These are phyloP conservation scores for Talaromyces trachyspermus DNA, from an alignment of 495 filamentous ascomycete species.

Conservation along the genomic window DNA sequence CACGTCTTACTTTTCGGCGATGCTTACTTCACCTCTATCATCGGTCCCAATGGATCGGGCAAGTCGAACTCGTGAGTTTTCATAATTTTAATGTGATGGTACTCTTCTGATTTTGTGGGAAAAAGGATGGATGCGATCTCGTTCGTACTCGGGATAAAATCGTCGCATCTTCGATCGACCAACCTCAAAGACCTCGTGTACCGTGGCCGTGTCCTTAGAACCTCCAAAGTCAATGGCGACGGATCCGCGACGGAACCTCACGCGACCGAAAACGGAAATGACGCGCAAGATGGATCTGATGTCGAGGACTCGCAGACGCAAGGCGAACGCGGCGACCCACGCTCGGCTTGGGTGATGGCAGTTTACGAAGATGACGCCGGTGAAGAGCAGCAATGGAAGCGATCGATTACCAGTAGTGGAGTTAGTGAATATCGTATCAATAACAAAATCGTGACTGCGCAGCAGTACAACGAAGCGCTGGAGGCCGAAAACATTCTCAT, in stretches of 20 bases:
- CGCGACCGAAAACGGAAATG: conserved; percentile 48
- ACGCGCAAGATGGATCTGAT: conserved; percentile 44
- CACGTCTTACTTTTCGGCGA: conserved; percentile 93
- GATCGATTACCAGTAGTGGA: conserved; percentile 80
- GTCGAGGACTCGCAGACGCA: conserved; percentile 47
- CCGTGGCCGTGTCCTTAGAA: conserved; percentile 86
- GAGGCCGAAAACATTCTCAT: conserved; percentile 95
- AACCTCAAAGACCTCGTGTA: conserved; percentile 94
- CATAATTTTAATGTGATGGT: no score
- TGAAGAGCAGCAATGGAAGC: conserved; percentile 93
- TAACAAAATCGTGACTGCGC: conserved; percentile 76
- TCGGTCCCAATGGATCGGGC: conserved; percentile 97
- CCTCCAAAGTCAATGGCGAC: conserved; percentile 82
- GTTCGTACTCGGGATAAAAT: conserved; percentile 97
- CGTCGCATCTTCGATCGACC: conserved; percentile 89
- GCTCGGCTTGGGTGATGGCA: conserved; percentile 96
- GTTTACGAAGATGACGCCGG: conserved; percentile 97
- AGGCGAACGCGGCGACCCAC: conserved; percentile 63
- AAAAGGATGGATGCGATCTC: conserved; percentile 99
- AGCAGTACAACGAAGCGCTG: conserved; percentile 87
- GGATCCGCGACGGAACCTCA: conserved; percentile 56
- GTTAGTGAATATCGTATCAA: conserved; percentile 97
- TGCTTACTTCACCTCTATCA: conserved; percentile 98
- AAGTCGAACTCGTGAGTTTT: conserved; percentile 94
- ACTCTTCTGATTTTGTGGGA: no score